A percentile compares a stretch with the other conserved stretches of the same genome.
These are phyloP conservation scores for Mayamaea pseudoterrestris DNA, from an alignment of 108 stramenopile genomes.

Conservation along the genomic window DNA sequence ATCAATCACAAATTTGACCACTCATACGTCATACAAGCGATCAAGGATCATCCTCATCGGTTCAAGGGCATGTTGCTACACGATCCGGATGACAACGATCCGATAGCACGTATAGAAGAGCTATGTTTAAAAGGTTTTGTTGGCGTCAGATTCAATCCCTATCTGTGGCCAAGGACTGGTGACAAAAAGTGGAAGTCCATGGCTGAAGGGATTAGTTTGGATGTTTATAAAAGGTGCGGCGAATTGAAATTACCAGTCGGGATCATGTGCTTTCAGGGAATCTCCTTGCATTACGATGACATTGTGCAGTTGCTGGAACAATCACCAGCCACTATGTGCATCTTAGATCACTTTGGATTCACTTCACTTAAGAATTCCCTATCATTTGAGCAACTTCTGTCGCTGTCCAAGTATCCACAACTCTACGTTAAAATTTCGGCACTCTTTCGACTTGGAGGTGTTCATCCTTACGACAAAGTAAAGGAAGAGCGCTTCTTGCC, in stretches of 20 bases:
- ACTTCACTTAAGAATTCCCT: conserved; percentile 38
- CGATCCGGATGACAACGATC: conserved; percentile 59
- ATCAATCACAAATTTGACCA: conserved; percentile 88
- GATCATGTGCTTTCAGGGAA: conserved; percentile 83
- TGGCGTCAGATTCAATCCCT: conserved; percentile 82
- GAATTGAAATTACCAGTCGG: conserved; percentile 75
- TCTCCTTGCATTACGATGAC: conserved; percentile 60
- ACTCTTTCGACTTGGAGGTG: conserved; percentile 57
- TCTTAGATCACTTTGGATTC: conserved; percentile 85
- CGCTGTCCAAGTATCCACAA: conserved; percentile 53
- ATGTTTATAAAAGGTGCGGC: conserved; percentile 60
- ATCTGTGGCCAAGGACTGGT: conserved; percentile 48
- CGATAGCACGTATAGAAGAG: conserved; percentile 46
- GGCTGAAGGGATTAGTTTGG: conserved; percentile 34
- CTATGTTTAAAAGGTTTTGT: conserved; percentile 65
- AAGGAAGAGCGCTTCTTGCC: conserved; percentile 47
- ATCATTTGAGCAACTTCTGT: conserved; percentile 49
- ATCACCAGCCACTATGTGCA: conserved; percentile 55
- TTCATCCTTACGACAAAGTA: conserved; percentile 41
- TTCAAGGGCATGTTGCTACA: conserved; percentile 82
- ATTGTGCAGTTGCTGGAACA: conserved; percentile 36
- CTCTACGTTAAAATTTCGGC: conserved; percentile 73
- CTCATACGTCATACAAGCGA: conserved; percentile 58
- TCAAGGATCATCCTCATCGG: conserved; percentile 40
- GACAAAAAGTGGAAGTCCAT: conserved; percentile 21